phyloP scores from a whole-genome alignment of 1,284 basidiomycete species.

The Microbotryomycetes sp. region DNA sequence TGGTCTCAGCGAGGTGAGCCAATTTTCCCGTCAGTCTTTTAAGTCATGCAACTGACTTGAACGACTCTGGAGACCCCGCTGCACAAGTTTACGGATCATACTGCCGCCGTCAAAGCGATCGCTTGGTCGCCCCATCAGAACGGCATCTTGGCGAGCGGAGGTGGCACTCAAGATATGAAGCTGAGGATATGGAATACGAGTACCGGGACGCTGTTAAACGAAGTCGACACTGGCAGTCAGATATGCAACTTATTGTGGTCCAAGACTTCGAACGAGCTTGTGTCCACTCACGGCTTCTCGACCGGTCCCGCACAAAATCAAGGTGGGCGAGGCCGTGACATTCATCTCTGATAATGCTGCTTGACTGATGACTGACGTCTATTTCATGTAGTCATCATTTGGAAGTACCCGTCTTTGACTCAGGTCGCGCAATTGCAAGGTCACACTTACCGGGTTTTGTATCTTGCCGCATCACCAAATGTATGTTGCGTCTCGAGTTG shows the following conservation, averaged over 20 bases:
- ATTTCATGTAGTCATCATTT: conserved; percentile 65
- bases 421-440: conserved; percentile 92
- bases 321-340: conserved; percentile 29
- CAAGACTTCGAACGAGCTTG: conserved; percentile 84
- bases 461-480: conserved; percentile 57
- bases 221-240: conserved; percentile 85
- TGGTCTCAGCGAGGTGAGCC: conserved; percentile 37
- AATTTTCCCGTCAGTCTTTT: too few relatives aligned
- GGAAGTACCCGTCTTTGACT: conserved; percentile 88
- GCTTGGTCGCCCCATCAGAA: conserved; percentile 95
- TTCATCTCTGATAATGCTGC: background rate
- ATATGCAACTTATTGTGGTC: conserved; percentile 98
- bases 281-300: conserved; percentile 96
- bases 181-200: conserved; percentile 95
- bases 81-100: conserved; percentile 93
- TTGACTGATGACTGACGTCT: too few relatives aligned
- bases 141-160: conserved; percentile 89
- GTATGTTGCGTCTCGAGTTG: conserved; percentile 25
- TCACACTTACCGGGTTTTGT: conserved; percentile 88
- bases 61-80: conserved; percentile 62
- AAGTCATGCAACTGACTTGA: too few relatives aligned
- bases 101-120: conserved; percentile 93
- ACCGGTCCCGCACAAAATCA: conserved; percentile 91
- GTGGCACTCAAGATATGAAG: conserved; percentile 79
- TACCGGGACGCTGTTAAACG: conserved; percentile 73